Base-by-base conservation (phyloP, 352 stramenopile genomes). In the Pythium myriotylum region DNA sequence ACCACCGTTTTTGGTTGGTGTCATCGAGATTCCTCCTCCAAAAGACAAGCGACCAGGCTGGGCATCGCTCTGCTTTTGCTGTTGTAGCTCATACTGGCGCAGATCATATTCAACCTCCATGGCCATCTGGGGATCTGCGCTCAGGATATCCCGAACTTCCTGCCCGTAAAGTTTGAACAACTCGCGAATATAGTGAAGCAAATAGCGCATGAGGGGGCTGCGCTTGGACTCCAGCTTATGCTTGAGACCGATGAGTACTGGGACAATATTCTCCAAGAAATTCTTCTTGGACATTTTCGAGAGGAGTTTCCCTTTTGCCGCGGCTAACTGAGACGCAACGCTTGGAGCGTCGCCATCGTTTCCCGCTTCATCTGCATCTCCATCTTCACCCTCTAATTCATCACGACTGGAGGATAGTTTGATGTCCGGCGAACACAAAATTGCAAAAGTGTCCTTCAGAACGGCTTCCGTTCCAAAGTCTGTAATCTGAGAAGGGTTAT, bases 221-320 rank as follows among this genome's bases (percentile, higher is more conserved):
- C 92, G 87, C 61, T 92, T 97, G 19, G 77, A 81, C 61, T 99
- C 94, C 23, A 99, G 79, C 27, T 94, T 91, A 54, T 93, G 87
- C 71, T 99, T 99, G 29, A 99, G 80, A 17, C 91, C 96, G 54
- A 98, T 97, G 19, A 99, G 72, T 37, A 99, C 95, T 0, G 97
- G 97, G 10, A 99, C 86, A 2, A 99, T 80, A 48, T 98, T 98
- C 72, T 99, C 96, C 32, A 99, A 77, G 42, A 99, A 91, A 67
- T 99, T 98, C 73, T 98, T 99, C 65, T 95, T 90, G 35, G 92
- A 98, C 73, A 99, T 95, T 55, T 98, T 98, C 0, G 88, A 96
- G 2, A 99, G 74, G 23, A 99, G 67, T 52, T 92, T 94, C 12
- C 88, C 85, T 73, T 98, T 98, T 23, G 95, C 94, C 12, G 84